Evolutionary conservation across 2,329 filamentous ascomycete genomes (phyloP).

Genomic region (Penicillium sp.): DNA sequence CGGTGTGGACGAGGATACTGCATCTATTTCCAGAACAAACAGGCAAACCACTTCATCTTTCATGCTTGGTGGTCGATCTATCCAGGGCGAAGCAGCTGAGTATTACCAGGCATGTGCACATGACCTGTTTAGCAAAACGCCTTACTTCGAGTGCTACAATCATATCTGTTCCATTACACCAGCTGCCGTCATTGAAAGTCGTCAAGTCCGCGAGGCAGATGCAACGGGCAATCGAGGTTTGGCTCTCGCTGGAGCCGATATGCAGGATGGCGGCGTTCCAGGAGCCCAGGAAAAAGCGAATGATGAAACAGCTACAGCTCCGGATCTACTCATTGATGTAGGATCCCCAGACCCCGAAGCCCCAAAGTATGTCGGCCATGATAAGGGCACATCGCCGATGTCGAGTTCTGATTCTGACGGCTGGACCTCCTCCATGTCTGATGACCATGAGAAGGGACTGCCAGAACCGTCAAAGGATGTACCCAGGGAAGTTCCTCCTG

Average conservation of each 20-base stretch:
- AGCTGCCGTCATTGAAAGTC: constrained; percentile 13
- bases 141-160: constrained; percentile 43
- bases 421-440: constrained; percentile 11
- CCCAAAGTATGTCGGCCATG: constrained; percentile 1
- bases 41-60: constrained; percentile 18
- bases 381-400: constrained; percentile 7
- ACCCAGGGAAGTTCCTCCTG: neutral
- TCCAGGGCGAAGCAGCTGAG: constrained; percentile 37
- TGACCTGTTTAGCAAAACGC: constrained; percentile 38
- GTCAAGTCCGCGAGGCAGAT: neutral
- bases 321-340: constrained; percentile 19
- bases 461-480: neutral
- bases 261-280: neutral
- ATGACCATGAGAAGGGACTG: constrained; percentile 11
- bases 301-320: neutral
- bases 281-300: neutral
- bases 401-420: constrained; percentile 10
- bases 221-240: constrained; percentile 16
- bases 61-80: constrained; percentile 23
- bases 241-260: constrained; percentile 16
- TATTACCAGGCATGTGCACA: constrained; percentile 45
- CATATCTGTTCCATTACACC: constrained; percentile 41
- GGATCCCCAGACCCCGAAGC: constrained; percentile 10
- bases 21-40: neutral
- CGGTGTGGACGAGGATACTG: neutral